Evolutionary conservation across 257 asterid species (phyloP), one percentile per base, ranked within the genome.

Genomic region (Handroanthus guayacan): DNA sequence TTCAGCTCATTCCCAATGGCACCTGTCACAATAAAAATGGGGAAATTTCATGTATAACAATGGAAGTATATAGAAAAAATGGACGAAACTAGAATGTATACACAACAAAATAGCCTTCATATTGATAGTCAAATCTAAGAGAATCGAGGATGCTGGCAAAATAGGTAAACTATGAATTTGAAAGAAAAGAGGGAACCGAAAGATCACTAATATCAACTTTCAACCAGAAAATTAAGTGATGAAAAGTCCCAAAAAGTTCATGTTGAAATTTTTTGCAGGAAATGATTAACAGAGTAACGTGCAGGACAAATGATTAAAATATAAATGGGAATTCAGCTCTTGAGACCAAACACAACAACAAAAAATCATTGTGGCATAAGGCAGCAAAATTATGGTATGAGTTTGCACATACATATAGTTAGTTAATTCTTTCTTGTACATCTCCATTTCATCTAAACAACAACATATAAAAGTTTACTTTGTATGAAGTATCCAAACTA

Each of bases 1-100:
- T 67, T 81, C 62, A 75, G 71, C 55, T 73, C 72, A 75, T 82
- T 39, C 67, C 47, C 48, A 77, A 80, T 70, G 67, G 65, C 56
- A 61, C 62, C 90, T 86, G 84, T 65, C 48, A 62, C 54, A 74
- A 58, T 18, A 64, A 63, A 5, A 76, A 14, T 2, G 25, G 52
- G 72, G 47, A 9, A 68, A 71, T 8, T 63, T 44, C 9, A 76
- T 34, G 7, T 6, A 68, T 56, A 43, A 3, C 13, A 57, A 41
- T 36, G 55, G 75, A 7, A 9, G 51, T 55, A 77, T 51, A 67
- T 25, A 50, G 34, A 76, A 57, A 55, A 74, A 58, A 50, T 38
- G 74, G 67, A 63, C 17, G 50, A 16, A 13, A n/a, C 17, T 45
- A 62, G 16, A 38, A 75, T 61, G 50, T 45, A 16, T 5, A 8